Evolutionary conservation across 148 eudicot genomes (phyloP), one percentile per base, ranked within the genome.

Genomic region (Rheum nobile): DNA sequence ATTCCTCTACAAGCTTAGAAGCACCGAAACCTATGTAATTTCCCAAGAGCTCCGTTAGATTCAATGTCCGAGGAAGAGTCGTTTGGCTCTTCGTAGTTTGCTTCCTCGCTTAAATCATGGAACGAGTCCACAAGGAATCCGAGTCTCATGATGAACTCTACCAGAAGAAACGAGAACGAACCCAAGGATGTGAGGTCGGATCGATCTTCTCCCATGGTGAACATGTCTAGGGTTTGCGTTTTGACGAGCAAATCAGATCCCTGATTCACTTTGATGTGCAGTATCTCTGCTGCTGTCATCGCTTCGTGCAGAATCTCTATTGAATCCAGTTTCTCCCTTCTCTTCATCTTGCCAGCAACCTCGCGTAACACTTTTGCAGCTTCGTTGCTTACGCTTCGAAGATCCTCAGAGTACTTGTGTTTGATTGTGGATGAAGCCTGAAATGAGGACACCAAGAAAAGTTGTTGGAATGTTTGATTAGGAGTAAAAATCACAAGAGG

Each of bases 61-160:
- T 65, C 69, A 32, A 65, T 14, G 39, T 65, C 41, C 9, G 22
- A 65, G 0, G 38, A 63, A 3, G 39, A 5, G 26, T 50, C 78
- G 4, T n/a, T 5, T 9, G 79, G 74, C 10, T 77, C 75, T 4
- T 31, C 57, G 32, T 71, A 77, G 6, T 77, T 71, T 12, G 79
- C 71, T 46, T 71, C 65, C 69, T 77, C 74, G 13, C 79, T 77
- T 24, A 77, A 59, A 13, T 71, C 79, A 35, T 71, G 46, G 35
- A 77, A 77, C 1, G 79, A 77, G 13, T 57, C 71, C 13, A 77
- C 79, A 71, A 77, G 74, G 34, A 71, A 71, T 43, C 72, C 75
- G 16, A 77, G 75, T 65, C 79, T 77, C 43, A 74, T 74, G 4
- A 77, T 74, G 63, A 77, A 77, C 69, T 77, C 79, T 54, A 77